Evolutionary conservation across 1,284 basidiomycete species (phyloP).

Genomic region (Naganishia liquefaciens): DNA sequence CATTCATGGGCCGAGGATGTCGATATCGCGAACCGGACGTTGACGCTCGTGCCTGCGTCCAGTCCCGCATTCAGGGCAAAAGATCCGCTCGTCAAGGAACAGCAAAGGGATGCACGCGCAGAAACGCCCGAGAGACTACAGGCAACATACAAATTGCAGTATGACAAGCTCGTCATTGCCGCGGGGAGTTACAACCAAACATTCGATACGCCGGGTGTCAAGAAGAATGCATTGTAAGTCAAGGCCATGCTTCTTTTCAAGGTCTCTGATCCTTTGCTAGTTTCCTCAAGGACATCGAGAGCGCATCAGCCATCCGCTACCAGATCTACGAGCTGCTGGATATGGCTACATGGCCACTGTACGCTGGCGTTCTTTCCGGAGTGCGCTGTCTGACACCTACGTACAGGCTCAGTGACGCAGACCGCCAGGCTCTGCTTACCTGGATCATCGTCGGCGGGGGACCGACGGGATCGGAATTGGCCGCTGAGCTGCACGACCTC

Average conservation of each 20-base stretch:
- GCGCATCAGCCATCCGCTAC: constrained; percentile 75
- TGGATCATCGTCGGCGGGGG: constrained; percentile 75
- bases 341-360: constrained; percentile 34
- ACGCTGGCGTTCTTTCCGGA: constrained; percentile 69
- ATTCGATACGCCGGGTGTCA: constrained; percentile 57
- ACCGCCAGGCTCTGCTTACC: constrained; percentile 68
- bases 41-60: constrained; percentile 54
- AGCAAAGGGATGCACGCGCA: constrained; percentile 34
- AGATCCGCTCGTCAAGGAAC: constrained; percentile 32
- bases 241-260: not conserved
- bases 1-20: constrained; percentile 56
- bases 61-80: constrained; percentile 34
- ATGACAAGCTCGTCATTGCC: constrained; percentile 80
- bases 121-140: constrained; percentile 18
- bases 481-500: constrained; percentile 80
- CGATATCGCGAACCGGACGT: constrained; percentile 63
- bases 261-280: constrained; percentile 45
- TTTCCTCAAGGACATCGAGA: constrained; percentile 78
- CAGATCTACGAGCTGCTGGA: constrained; percentile 45
- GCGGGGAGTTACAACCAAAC: constrained; percentile 82
- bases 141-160: constrained; percentile 60
- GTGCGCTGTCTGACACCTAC: not conserved
- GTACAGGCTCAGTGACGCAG: constrained; percentile 63
- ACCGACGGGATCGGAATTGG: constrained; percentile 71
- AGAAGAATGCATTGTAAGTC: constrained; percentile 31